These are phyloP conservation scores for Phytophthora syringae DNA, from an alignment of 352 stramenopile species.

Conservation along the genomic window DNA sequence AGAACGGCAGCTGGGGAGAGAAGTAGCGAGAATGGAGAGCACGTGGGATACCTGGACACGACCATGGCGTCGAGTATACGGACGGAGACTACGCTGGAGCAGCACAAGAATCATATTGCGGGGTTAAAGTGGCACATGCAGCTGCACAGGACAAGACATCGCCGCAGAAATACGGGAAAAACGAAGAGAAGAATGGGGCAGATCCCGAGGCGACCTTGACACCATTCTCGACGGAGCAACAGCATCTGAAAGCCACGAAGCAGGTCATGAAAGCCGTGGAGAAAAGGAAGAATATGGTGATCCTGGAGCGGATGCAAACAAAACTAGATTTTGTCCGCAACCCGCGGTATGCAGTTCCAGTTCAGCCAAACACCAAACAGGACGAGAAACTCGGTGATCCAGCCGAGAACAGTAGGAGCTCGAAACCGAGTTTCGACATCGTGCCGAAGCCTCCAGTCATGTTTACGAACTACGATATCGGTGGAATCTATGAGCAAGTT, in stretches of 20 bases:
- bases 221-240: conserved; percentile 4
- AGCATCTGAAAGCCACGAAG: conserved; percentile 1
- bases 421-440: conserved; percentile 47
- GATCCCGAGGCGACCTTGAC: neutral
- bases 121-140: conserved; percentile 42
- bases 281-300: conserved; percentile 65
- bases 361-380: neutral
- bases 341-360: conserved; percentile 47
- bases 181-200: neutral
- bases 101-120: conserved; percentile 54
- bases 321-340: conserved; percentile 82
- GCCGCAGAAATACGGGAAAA: conserved; percentile 1
- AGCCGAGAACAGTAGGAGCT: neutral
- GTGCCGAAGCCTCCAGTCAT: conserved; percentile 55
- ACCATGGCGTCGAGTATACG: conserved; percentile 54
- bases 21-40: conserved; percentile 22
- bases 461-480: conserved; percentile 77
- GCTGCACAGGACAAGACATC: neutral
- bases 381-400: neutral
- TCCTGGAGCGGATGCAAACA: conserved; percentile 79
- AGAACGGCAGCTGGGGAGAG: conserved; percentile 20
- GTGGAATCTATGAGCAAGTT: conserved; percentile 79
- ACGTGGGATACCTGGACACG: conserved; percentile 61
- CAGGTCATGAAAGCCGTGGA: conserved; percentile 56
- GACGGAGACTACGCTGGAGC: conserved; percentile 53